phyloP scores from a whole-genome alignment of 2,329 filamentous ascomycete genomes.

The Cladobotryum protrusum region DNA sequence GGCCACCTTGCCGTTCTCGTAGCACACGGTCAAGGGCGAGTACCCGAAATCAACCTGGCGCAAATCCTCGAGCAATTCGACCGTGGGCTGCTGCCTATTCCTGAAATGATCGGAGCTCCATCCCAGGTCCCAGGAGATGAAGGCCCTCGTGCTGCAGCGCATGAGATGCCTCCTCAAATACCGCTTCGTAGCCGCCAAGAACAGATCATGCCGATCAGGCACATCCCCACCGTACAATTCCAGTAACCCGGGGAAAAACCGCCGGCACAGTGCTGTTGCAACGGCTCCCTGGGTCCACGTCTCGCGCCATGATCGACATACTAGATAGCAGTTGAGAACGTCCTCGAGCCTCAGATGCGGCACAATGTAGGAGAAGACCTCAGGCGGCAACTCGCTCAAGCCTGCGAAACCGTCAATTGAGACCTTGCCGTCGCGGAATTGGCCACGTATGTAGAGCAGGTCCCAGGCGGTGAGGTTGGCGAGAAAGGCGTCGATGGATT shows the following conservation, averaged over 20 bases:
- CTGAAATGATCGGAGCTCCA: constrained; percentile 10
- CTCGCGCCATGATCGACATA: constrained; percentile 21
- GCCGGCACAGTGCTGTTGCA: constrained; percentile 14
- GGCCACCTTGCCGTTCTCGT: constrained; percentile 19
- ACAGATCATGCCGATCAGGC: constrained; percentile 13
- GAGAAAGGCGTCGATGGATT: constrained; percentile 20
- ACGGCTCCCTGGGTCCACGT: constrained; percentile 21
- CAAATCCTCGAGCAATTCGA: constrained; percentile 4
- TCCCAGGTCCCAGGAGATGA: constrained; percentile 13
- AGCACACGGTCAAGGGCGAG: constrained; percentile 13
- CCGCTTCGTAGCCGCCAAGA: constrained; percentile 8
- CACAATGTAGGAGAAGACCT: constrained; percentile 21
- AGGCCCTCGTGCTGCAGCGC: neutral
- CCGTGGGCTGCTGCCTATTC: neutral
- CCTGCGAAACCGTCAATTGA: constrained; percentile 18
- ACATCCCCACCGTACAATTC: constrained; percentile 12
- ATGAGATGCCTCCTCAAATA: constrained; percentile 14
- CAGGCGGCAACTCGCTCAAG: constrained; percentile 22
- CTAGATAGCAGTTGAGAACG: constrained; percentile 19
- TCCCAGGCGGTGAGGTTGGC: constrained; percentile 22
- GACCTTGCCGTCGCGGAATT: constrained; percentile 13
- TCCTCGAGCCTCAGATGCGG: constrained; percentile 20
- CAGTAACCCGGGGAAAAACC: constrained; percentile 23
- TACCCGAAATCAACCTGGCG: constrained; percentile 11
- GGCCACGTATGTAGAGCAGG: constrained; percentile 20